phyloP scores from a whole-genome alignment of 2,329 filamentous ascomycete genomes.

The Dothideomycetidae sp. region DNA sequence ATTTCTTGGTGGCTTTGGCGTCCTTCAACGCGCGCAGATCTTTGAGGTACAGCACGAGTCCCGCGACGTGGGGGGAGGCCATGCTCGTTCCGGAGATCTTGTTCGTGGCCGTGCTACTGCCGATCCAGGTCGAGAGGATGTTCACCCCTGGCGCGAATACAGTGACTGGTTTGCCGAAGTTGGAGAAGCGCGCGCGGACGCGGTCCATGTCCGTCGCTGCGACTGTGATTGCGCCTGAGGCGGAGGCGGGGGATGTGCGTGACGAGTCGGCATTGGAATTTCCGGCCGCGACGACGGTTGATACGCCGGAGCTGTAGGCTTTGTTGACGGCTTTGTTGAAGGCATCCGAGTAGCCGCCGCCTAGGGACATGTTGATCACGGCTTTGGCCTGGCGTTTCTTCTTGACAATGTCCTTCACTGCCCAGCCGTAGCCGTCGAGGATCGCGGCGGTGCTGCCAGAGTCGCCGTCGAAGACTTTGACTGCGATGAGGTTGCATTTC shows the following conservation, averaged over 20 bases:
- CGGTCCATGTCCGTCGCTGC: slow-evolving; percentile 21
- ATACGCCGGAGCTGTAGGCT: slow-evolving; percentile 34
- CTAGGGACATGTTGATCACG: slow-evolving; percentile 44
- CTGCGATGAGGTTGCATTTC: slow-evolving; percentile 39
- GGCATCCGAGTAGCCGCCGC: slow-evolving; percentile 31
- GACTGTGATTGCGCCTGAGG: slow-evolving; percentile 23
- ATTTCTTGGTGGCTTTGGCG: slow-evolving; percentile 4
- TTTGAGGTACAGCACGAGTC: slow-evolving; percentile 46
- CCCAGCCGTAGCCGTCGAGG: slow-evolving; percentile 45
- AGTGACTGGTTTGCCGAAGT: slow-evolving; percentile 26
- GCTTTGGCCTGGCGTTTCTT: slow-evolving; percentile 24
- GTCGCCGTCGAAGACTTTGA: slow-evolving; percentile 38
- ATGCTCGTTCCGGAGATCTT: slow-evolving; percentile 46
- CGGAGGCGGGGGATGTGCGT: slow-evolving; percentile 22
- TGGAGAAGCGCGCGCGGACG: slow-evolving; percentile 25
- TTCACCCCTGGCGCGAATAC: slow-evolving; percentile 25
- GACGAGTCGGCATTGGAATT: slow-evolving; percentile 28
- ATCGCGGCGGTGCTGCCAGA: slow-evolving; percentile 38
- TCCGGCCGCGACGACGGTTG: slow-evolving; percentile 42
- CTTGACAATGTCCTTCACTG: slow-evolving; percentile 22
- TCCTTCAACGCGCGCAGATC: slow-evolving; percentile 8
- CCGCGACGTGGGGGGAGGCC: slow-evolving; percentile 53
- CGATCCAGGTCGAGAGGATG: slow-evolving; percentile 34
- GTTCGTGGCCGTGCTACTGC: slow-evolving; percentile 29
- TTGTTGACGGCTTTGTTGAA: slow-evolving; percentile 38